Evolutionary conservation across 1,284 basidiomycete species (phyloP).

Genomic region (Boletus semigastroideus): DNA sequence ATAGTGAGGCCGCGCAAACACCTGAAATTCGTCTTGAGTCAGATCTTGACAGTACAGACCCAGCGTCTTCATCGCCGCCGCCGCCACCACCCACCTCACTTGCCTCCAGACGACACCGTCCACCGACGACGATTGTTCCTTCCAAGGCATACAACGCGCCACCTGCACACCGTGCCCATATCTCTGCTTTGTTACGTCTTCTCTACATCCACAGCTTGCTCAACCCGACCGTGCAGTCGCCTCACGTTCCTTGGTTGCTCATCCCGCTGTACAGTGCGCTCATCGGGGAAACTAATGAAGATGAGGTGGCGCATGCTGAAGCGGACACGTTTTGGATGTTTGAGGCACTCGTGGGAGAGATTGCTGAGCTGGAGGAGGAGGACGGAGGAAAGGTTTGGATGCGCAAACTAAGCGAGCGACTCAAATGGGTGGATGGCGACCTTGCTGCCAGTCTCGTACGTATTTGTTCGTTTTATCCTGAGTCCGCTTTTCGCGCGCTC

Average conservation of each 20-base stretch:
- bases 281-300: slow-evolving; percentile 57
- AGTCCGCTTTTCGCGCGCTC: neutral
- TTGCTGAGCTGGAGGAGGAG: slow-evolving; percentile 68
- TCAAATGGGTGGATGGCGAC: slow-evolving; percentile 67
- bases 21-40: slow-evolving; percentile 59
- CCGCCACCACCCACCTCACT: slow-evolving; percentile 2
- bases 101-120: slow-evolving; percentile 28
- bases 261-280: slow-evolving; percentile 67
- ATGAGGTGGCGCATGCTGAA: slow-evolving; percentile 65
- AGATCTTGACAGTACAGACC: slow-evolving; percentile 27
- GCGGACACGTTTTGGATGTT: slow-evolving; percentile 82
- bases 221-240: slow-evolving; percentile 69
- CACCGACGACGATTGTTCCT: slow-evolving; percentile 51
- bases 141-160: slow-evolving; percentile 46
- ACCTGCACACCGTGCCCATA: slow-evolving; percentile 56
- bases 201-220: slow-evolving; percentile 71
- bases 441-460: slow-evolving; percentile 61
- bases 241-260: slow-evolving; percentile 64
- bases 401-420: slow-evolving; percentile 56
- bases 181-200: slow-evolving; percentile 66
- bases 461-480: slow-evolving; percentile 1
- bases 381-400: slow-evolving; percentile 63
- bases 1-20: slow-evolving; percentile 28
- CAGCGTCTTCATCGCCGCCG: slow-evolving; percentile 22
- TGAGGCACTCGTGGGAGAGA: slow-evolving; percentile 69